Conservation (phyloP, 2,329 filamentous ascomycete species). For the Colletotrichum sp. region DNA sequence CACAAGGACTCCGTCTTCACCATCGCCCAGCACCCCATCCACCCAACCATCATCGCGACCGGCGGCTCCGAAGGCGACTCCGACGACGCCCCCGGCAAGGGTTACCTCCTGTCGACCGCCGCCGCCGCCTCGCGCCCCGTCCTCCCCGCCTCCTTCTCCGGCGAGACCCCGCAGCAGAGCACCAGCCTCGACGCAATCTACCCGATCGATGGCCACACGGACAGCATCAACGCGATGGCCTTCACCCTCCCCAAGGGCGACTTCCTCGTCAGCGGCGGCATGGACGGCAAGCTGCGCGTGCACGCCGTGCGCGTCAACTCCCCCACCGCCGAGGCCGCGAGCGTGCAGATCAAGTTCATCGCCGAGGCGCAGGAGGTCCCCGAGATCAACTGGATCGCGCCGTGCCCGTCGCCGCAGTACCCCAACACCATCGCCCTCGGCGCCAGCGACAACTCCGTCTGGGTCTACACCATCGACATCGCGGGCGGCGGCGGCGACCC, state of each 20-base stretch:
- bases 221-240: conserved; percentile 85
- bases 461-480: conserved; percentile 89
- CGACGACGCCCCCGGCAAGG: conserved; percentile 73
- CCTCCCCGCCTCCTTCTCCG: conserved; percentile 75
- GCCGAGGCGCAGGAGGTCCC: conserved; percentile 88
- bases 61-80: conserved; percentile 72
- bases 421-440: conserved; percentile 87
- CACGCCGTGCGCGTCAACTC: conserved; percentile 61
- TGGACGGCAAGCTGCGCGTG: conserved; percentile 82
- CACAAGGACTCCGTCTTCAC: conserved; percentile 94
- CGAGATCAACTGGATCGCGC: conserved; percentile 88
- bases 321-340: conserved; percentile 44
- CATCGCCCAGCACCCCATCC: conserved; percentile 88
- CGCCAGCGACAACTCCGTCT: conserved; percentile 89
- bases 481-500: conserved; percentile 61
- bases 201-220: conserved; percentile 85
- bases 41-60: conserved; percentile 81
- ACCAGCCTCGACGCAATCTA: conserved; percentile 69
- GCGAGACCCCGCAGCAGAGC: conserved; percentile 54
- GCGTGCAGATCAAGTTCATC: conserved; percentile 60
- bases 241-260: conserved; percentile 87
- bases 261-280: conserved; percentile 82
- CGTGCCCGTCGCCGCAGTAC: conserved; percentile 74
- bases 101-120: conserved; percentile 82
- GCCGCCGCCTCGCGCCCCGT: conserved; percentile 69